A percentile compares a stretch with the other conserved stretches of the same genome.
Evolutionary conservation across 768 basidiomycete genomes (phyloP).

Genomic region (Lactarius psammicola): DNA sequence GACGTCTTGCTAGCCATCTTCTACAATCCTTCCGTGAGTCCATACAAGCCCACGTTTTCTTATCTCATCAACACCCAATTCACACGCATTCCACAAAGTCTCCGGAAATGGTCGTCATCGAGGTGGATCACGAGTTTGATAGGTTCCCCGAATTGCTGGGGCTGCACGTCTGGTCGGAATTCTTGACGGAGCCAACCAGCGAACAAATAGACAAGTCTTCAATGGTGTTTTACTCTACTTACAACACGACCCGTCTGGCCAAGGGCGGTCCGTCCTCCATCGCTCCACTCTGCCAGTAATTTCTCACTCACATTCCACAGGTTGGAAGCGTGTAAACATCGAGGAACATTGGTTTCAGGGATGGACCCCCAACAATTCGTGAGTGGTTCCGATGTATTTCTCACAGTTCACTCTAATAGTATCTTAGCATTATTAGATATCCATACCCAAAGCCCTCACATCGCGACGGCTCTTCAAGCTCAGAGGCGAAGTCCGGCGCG

Average conservation of each 20-base stretch:
- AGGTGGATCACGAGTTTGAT: conserved; percentile 37
- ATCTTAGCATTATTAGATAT: conserved; percentile 34
- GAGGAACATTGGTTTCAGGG: conserved; percentile 45
- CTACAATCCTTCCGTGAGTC: conserved; percentile 45
- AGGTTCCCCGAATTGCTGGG: conserved; percentile 41
- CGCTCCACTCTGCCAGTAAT: neutral
- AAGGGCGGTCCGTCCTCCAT: conserved; percentile 40
- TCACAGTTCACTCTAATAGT: neutral
- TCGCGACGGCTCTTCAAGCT: conserved; percentile 38
- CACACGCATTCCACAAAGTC: conserved; percentile 34
- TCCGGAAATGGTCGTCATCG: conserved; percentile 46
- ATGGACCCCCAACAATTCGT: conserved; percentile 36
- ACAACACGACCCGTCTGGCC: conserved; percentile 40
- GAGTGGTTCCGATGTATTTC: conserved; percentile 13
- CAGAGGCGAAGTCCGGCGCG: conserved; percentile 40
- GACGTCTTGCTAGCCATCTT: conserved; percentile 41
- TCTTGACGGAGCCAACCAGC: conserved; percentile 36
- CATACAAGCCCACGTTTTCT: neutral
- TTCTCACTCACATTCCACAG: conserved; percentile 29
- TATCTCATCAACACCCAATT: neutral
- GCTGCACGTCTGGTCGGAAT: conserved; percentile 43
- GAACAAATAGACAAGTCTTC: conserved; percentile 36
- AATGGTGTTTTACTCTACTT: conserved; percentile 43
- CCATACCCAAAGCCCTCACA: conserved; percentile 44
- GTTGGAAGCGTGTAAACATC: conserved; percentile 48